Evolutionary conservation across 2,329 filamentous ascomycete genomes (phyloP), one percentile per base, ranked within the genome.

Genomic region (Aspergillus ustus): DNA sequence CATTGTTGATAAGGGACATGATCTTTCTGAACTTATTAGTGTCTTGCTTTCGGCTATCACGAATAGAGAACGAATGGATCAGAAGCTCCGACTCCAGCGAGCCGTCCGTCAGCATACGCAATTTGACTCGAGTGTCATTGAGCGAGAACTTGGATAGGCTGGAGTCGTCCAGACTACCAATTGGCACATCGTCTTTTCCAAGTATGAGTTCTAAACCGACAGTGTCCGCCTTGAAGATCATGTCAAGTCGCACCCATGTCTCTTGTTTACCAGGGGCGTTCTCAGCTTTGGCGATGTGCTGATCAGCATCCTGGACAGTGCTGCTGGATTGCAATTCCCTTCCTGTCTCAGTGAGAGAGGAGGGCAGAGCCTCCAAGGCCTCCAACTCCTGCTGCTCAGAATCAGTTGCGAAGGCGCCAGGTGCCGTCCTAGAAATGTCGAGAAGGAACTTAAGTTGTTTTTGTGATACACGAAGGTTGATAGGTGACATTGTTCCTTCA

Each of bases 1-100:
- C 90, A 69, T 93, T 94, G 77, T 97, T 98, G 72, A 93, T 93
- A 59, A 96, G 89, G 1, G 93, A 93, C 95, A 99, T 98, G 79
- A 99, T 97, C 75, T 94, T 96, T 54, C 93, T 88, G 83, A 96
- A 99, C 73, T 96, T 97, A 81, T 97, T 99, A 5, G 90, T 91
- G 69, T 96, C 93, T 57, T 87, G 86, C 4, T 88, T 89, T n/a
- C 96, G 89, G 65, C 91, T 97, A 75, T 99, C 95, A 59, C 91
- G 87, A 66, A 98, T 97, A 0, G 93, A 97, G 75, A 99, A 97
- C 0, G 94, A 95, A 62, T 95, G 90, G 17, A 99, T 93, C 40
- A 97, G 84, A 7, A 99, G 85, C 73, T 99, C 96, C 2, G 93
- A 93, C 75, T 99, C 95, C 45, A 99, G 78, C 0, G 93, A 93